These are phyloP conservation scores for Arthrobotrys entomopaga DNA, from an alignment of 2,329 filamentous ascomycete species.

Conservation along the genomic window DNA sequence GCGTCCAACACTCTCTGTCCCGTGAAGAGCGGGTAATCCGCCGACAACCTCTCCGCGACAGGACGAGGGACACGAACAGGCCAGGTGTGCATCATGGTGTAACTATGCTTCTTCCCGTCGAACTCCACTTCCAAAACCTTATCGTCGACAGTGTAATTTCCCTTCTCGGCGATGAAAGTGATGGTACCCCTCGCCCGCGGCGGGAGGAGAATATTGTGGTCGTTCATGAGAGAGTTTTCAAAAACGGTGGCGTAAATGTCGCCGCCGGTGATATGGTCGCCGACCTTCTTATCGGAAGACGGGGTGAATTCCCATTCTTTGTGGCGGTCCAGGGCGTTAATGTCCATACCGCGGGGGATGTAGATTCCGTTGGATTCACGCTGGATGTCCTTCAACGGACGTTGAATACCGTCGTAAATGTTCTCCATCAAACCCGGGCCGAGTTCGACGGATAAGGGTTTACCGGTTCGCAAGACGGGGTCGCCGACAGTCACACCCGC, in stretches of 20 bases:
- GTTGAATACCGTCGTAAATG: slow-evolving; percentile 99
- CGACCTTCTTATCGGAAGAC: slow-evolving; percentile 79
- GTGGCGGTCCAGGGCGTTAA: slow-evolving; percentile 85
- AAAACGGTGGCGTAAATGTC: slow-evolving; percentile 95
- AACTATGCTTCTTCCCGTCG: slow-evolving; percentile 92
- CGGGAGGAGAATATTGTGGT: slow-evolving; percentile 92
- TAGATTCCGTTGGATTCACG: slow-evolving; percentile 86
- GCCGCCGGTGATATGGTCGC: slow-evolving; percentile 95
- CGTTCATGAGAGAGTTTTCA: slow-evolving; percentile 93
- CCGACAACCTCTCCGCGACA: slow-evolving; percentile 88
- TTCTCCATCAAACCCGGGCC: slow-evolving; percentile 97
- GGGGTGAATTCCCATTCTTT: slow-evolving; percentile 98
- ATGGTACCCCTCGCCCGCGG: slow-evolving; percentile 91
- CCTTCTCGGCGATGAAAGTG: slow-evolving; percentile 87
- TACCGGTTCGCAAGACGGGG: slow-evolving; percentile 87
- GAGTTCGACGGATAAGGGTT: slow-evolving; percentile 96
- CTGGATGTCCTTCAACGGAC: slow-evolving; percentile 87
- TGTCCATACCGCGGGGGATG: slow-evolving; percentile 91
- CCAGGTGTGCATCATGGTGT: slow-evolving; percentile 99
- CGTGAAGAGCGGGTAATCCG: slow-evolving; percentile 91
- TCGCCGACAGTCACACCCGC: slow-evolving; percentile 96
- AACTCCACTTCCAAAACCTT: slow-evolving; percentile 97
- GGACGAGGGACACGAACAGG: slow-evolving; percentile 95
- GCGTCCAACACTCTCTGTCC: slow-evolving; percentile 96
- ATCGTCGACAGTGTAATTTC: slow-evolving; percentile 91